A percentile compares a stretch with the other conserved stretches of the same genome.
phyloP scores from a whole-genome alignment of 2,329 filamentous ascomycete species.

The Thielaviopsis ethacetica region DNA sequence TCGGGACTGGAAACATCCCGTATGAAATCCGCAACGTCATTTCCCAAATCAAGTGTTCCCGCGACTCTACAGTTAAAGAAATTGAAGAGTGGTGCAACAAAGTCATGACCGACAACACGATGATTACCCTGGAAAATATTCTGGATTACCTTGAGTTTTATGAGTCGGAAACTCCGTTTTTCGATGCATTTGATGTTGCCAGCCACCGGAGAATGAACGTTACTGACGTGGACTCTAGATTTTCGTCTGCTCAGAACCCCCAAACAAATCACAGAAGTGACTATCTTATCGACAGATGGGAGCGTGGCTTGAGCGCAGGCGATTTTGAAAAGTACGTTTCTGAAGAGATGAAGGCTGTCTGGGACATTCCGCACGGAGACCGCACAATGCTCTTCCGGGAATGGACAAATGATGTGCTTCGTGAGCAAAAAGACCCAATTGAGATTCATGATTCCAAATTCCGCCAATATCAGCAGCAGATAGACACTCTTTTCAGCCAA shows the following conservation, averaged over 20 bases:
- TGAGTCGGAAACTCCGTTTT: neutral
- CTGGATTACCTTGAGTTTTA: constrained; percentile 9
- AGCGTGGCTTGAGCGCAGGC: constrained; percentile 27
- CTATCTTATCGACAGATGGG: constrained; percentile 42
- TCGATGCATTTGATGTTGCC: constrained; percentile 1
- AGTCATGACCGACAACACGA: neutral
- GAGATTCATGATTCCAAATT: constrained; percentile 22
- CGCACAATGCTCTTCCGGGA: constrained; percentile 21
- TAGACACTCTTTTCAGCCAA: constrained; percentile 29
- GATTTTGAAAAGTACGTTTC: constrained; percentile 20
- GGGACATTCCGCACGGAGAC: constrained; percentile 28
- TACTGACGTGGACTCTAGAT: neutral
- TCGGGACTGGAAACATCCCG: neutral
- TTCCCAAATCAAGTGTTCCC: neutral
- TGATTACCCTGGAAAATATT: neutral
- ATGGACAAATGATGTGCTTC: constrained; percentile 30
- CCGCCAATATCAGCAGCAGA: constrained; percentile 23
- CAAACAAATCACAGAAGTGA: constrained; percentile 8
- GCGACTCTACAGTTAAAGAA: neutral
- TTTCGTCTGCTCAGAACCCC: too few species aligned
- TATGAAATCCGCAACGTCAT: neutral
- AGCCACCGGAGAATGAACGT: neutral
- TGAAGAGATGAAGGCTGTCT: constrained; percentile 24
- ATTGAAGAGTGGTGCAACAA: neutral
- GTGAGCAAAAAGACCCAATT: constrained; percentile 33